Percentiles rank a stretch among this genome's conserved stretches.
phyloP scores from a whole-genome alignment of 768 basidiomycete species.

The Calvatia gigantea region DNA sequence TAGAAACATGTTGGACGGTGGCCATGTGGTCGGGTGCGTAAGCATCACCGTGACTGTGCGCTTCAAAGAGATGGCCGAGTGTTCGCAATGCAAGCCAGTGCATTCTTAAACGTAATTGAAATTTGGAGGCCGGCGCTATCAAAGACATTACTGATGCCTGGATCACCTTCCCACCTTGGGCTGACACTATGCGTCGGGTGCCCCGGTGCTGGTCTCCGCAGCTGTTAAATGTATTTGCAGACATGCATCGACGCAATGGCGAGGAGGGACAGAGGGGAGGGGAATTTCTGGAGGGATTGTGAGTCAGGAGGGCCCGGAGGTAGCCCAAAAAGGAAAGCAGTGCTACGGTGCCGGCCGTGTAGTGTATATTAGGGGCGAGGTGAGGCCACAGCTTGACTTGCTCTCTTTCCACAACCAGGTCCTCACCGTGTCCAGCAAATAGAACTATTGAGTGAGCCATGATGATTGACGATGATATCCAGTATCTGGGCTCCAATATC shows the following conservation, averaged over 20 bases:
- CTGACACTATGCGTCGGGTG: too few species aligned
- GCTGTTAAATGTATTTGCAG: neutral
- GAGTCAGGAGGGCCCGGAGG: constrained; percentile 9
- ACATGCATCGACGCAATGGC: too few species aligned
- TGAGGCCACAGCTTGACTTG: neutral
- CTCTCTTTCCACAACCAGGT: constrained; percentile 12
- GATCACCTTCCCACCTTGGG: too few species aligned
- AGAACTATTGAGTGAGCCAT: constrained; percentile 16
- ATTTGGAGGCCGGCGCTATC: too few species aligned
- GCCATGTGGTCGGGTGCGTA: too few species aligned
- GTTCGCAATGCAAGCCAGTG: too few species aligned
- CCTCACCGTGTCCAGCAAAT: constrained; percentile 5
- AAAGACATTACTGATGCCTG: too few species aligned
- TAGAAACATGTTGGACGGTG: too few species aligned
- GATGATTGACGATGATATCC: constrained; percentile 57
- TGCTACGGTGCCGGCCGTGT: constrained; percentile 10
- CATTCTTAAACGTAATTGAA: too few species aligned
- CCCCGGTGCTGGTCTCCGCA: too few species aligned
- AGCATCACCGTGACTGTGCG: neutral
- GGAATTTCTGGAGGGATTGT: neutral
- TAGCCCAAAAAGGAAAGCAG: constrained; percentile 5
- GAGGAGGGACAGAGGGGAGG: too few species aligned
- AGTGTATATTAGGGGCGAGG: constrained; percentile 11
- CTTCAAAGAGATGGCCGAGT: too few species aligned
- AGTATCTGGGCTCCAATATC: constrained; percentile 48